Evolutionary conservation across 2,329 filamentous ascomycete species (phyloP).

Genomic region (Colletotrichum tofieldiae): DNA sequence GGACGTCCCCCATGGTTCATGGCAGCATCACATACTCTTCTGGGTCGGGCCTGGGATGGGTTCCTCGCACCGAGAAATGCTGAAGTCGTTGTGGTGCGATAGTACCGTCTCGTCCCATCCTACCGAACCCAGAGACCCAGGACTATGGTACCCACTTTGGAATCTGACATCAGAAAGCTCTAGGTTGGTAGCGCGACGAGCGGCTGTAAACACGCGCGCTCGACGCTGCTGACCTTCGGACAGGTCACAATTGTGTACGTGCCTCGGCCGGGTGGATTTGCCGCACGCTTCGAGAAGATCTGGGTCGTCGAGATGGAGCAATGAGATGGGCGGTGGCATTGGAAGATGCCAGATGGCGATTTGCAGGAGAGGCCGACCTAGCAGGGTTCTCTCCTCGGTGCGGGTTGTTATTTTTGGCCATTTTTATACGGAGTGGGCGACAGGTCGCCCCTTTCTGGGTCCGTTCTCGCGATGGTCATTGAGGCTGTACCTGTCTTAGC

Average conservation of each 20-base stretch:
- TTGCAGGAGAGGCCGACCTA: constrained; percentile 35
- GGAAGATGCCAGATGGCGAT: constrained; percentile 37
- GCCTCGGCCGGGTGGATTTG: constrained; percentile 28
- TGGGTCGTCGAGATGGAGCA: constrained; percentile 23
- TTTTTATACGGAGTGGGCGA: constrained; percentile 34
- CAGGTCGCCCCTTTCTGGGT: constrained; percentile 36
- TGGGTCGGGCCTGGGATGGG: background rate
- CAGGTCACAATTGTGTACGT: constrained; percentile 6
- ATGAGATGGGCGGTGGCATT: constrained; percentile 27
- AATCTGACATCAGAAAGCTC: constrained; percentile 37
- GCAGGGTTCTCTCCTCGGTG: constrained; percentile 36
- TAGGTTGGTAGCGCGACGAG: constrained; percentile 18
- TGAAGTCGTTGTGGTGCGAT: background rate
- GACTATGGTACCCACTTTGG: constrained; percentile 23
- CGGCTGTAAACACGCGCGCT: constrained; percentile 9
- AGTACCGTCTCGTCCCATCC: background rate
- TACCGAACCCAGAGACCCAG: constrained; percentile 24
- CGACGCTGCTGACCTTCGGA: background rate
- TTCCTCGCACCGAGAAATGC: background rate
- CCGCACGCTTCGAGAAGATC: constrained; percentile 33
- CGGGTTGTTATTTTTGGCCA: constrained; percentile 43
- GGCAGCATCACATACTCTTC: constrained; percentile 9
- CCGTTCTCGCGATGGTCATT: constrained; percentile 40
- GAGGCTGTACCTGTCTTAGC: constrained; percentile 43
- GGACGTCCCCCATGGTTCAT: background rate